Percentiles rank a stretch among this genome's conserved stretches.
phyloP scores from a whole-genome alignment of 805 yeast species.

The Metschnikowia lochheadii region DNA sequence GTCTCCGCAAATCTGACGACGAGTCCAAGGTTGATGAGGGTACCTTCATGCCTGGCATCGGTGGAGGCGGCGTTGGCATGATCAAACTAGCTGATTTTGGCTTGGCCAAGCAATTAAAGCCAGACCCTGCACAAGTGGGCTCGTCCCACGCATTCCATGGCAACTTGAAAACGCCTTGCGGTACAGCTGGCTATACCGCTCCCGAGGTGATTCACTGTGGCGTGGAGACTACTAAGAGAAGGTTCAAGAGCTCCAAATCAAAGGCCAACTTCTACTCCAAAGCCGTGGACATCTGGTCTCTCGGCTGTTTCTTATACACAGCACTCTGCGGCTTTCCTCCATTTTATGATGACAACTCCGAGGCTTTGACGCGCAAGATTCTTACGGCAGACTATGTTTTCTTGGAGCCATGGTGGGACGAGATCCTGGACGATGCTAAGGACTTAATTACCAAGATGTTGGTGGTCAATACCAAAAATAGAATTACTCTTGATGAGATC shows the following conservation, averaged over 20 bases:
- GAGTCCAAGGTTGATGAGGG: conserved; percentile 82
- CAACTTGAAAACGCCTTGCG: conserved; percentile 95
- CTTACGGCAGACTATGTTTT: conserved; percentile 77
- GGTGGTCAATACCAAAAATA: conserved; percentile 63
- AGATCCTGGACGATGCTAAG: conserved; percentile 65
- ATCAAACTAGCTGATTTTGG: conserved; percentile 97
- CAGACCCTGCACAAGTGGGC: conserved; percentile 31
- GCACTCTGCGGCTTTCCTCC: conserved; percentile 97
- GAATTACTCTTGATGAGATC: conserved; percentile 71
- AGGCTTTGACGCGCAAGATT: conserved; percentile 68
- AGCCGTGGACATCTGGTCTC: conserved; percentile 98
- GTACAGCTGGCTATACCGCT: conserved; percentile 97
- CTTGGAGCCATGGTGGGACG: conserved; percentile 87
- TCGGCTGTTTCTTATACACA: conserved; percentile 94
- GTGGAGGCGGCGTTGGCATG: conserved; percentile 88
- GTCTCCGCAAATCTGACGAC: conserved; percentile 64
- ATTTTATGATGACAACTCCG: conserved; percentile 81
- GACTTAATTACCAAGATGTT: conserved; percentile 61
- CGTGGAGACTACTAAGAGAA: conserved; percentile 55
- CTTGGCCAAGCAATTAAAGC: conserved; percentile 84
- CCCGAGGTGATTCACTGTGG: conserved; percentile 82
- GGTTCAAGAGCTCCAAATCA: conserved; percentile 14
- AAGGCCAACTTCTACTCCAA: conserved; percentile 55
- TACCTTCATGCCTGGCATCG: conserved; percentile 68
- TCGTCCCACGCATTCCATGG: conserved; percentile 7